Percentiles rank a stretch among this genome's conserved stretches.
Evolutionary conservation across 345 rosid species (phyloP).

Genomic region (Barbarea vulgaris): DNA sequence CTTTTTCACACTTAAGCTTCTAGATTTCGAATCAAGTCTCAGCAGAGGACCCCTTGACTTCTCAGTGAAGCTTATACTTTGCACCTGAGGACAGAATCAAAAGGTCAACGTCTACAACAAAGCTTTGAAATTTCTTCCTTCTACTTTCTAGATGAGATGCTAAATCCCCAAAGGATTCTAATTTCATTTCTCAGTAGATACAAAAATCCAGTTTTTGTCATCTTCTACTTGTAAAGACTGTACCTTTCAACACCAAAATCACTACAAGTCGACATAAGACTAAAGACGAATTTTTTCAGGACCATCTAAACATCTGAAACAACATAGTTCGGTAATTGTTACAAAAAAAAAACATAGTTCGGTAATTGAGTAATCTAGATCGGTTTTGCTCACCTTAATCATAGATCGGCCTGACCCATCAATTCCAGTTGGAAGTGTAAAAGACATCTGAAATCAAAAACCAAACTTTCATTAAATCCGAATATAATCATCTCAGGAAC

Average conservation of each 20-base stretch:
- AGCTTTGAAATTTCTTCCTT: not conserved
- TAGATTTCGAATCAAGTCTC: slow-evolving; percentile 51
- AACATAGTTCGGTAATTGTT: slow-evolving; percentile 6
- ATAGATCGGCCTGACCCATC: slow-evolving; percentile 39
- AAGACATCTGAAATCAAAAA: slow-evolving; percentile 35
- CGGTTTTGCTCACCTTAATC: slow-evolving; percentile 31
- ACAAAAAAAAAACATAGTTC: slow-evolving; percentile 22
- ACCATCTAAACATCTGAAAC: slow-evolving; percentile 39
- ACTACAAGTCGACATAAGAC: slow-evolving; percentile 26
- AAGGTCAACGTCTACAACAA: slow-evolving; percentile 18
- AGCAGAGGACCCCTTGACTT: slow-evolving; percentile 55
- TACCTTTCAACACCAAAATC: slow-evolving; percentile 18
- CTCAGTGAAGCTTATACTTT: slow-evolving; percentile 55
- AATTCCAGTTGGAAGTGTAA: slow-evolving; percentile 28
- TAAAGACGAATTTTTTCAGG: not conserved
- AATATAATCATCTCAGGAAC: not conserved
- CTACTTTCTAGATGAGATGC: not conserved
- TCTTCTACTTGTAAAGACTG: slow-evolving; percentile 16
- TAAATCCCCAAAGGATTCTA: not conserved
- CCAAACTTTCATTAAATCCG: slow-evolving; percentile 5
- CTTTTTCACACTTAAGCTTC: slow-evolving; percentile 40
- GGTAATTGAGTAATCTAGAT: not conserved
- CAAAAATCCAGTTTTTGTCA: slow-evolving; percentile 16
- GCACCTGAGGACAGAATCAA: slow-evolving; percentile 54
- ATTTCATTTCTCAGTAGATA: not conserved